phyloP scores from a whole-genome alignment of 177 flowering plant species.

The Vitis hybrid region DNA sequence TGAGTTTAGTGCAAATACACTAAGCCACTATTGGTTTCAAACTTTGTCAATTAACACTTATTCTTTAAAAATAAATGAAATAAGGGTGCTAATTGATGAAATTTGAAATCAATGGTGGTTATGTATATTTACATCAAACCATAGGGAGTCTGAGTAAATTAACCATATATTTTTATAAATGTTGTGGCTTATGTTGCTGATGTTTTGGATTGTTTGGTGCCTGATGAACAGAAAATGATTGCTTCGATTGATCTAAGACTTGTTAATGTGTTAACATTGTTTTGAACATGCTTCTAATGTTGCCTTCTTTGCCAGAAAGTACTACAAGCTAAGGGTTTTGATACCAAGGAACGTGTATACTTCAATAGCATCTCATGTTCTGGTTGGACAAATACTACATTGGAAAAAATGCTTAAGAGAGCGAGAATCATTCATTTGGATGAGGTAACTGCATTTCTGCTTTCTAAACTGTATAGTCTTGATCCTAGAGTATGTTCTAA shows the following conservation, averaged over 20 bases:
- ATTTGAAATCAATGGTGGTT: no score
- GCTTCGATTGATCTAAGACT: neutral
- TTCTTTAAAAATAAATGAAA: no score
- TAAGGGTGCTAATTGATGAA: no score
- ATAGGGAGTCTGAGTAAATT: no score
- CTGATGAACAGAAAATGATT: neutral
- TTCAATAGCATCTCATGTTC: slow-evolving; percentile 24
- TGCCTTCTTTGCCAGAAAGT: slow-evolving; percentile 41
- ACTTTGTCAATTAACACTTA: no score
- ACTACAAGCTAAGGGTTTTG: slow-evolving; percentile 42
- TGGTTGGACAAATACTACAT: slow-evolving; percentile 19
- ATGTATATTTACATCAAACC: no score
- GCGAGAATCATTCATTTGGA: slow-evolving; percentile 64
- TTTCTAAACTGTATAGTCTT: slow-evolving; percentile 1
- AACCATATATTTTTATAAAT: no score
- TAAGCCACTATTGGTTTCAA: no score
- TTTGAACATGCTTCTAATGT: neutral
- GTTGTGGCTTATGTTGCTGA: no score
- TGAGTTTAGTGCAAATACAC: no score
- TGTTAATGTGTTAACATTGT: neutral
- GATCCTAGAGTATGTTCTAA: neutral
- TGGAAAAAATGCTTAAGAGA: slow-evolving; percentile 49
- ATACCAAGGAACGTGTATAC: slow-evolving; percentile 28
- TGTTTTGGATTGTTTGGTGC: neutral
- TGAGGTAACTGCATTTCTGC: slow-evolving; percentile 50